Evolutionary conservation across 169 alveolate species (phyloP), one percentile per base, ranked within the genome.

Genomic region (Neospora caninum): DNA sequence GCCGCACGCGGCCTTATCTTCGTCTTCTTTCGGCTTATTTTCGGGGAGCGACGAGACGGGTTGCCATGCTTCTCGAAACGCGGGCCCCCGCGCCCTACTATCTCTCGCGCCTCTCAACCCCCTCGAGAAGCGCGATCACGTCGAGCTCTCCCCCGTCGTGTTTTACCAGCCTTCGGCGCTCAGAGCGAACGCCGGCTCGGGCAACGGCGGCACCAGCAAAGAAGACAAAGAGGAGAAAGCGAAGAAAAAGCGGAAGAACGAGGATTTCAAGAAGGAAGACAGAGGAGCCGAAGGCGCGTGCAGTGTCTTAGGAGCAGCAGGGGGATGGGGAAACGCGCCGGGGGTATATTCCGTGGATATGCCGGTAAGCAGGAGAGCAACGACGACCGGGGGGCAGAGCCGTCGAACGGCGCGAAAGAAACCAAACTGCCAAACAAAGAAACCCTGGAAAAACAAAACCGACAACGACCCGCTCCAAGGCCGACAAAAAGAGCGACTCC

Each of bases 81-180:
- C 49, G 49, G n/a, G 82, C 42, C 9, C 53, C 25, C 64, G 49
- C 36, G 80, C 0, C 20, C 42, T 0, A 1, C n/a, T 58, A 27
- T 9, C 22, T 84, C 69, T 88, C 36, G 45, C 54, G 69, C 91
- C 88, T 13, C 91, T 92, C n/a, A 92, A 92, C 34, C 94, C 94
- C 29, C 84, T 92, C 10, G 91, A 92, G 45, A 92, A 92, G 42
- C 34, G 70, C n/a, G 94, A 92, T 39, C 94, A 92, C 70, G 43
- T 92, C 42, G 91, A 92, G 16, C 70, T 92, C 39, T 42, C 31
- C 34, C 92, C 91, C 1, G 91, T 83, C 42, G 54, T 92, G 45
- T 34, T 22, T 22, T 86, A 64, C 54, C 88, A 25, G 64, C 43
- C 94, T 42, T 41, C 88, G n/a, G 58, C 58, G n/a, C n/a, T 18